Conservation (phyloP, 2,329 filamentous ascomycete species). For the Pyrenochaeta sp. region DNA sequence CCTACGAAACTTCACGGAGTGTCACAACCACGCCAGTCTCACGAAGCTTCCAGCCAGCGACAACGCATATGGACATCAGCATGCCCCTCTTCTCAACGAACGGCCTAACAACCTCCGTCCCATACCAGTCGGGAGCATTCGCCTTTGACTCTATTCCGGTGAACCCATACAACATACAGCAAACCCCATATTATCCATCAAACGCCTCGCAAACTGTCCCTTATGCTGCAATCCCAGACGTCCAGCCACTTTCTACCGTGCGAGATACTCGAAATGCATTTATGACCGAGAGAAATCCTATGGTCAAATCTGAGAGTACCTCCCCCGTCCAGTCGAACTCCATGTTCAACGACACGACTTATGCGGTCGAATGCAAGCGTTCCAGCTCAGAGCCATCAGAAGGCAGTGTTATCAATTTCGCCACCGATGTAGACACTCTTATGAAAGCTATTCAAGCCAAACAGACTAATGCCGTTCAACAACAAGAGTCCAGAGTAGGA, state of each 20-base stretch:
- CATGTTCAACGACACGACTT: conserved; percentile 47
- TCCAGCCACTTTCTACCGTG: conserved; percentile 37
- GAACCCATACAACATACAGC: conserved; percentile 50
- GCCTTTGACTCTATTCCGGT: conserved; percentile 44
- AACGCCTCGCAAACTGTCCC: conserved; percentile 37
- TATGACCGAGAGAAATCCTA: conserved; percentile 35
- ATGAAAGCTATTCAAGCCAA: conserved; percentile 89
- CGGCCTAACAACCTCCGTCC: conserved; percentile 38
- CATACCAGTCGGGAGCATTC: conserved; percentile 48
- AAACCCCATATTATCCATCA: conserved; percentile 36
- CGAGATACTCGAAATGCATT: conserved; percentile 41
- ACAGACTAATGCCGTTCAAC: conserved; percentile 52
- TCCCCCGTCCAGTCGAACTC: conserved; percentile 55
- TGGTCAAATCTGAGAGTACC: conserved; percentile 55
- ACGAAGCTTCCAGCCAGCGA: conserved; percentile 40
- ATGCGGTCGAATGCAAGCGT: conserved; percentile 52
- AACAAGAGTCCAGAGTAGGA: conserved; percentile 44
- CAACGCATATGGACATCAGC: conserved; percentile 44
- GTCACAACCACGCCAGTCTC: conserved; percentile 35
- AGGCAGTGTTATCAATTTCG: conserved; percentile 66
- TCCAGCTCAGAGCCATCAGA: conserved; percentile 55
- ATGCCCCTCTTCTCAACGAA: conserved; percentile 47
- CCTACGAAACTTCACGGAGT: conserved; percentile 41
- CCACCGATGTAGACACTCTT: conserved; percentile 84
- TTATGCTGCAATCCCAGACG: conserved; percentile 30